Evolutionary conservation across 495 filamentous ascomycete species (phyloP).

Genomic region (Bryoglossum gracile): DNA sequence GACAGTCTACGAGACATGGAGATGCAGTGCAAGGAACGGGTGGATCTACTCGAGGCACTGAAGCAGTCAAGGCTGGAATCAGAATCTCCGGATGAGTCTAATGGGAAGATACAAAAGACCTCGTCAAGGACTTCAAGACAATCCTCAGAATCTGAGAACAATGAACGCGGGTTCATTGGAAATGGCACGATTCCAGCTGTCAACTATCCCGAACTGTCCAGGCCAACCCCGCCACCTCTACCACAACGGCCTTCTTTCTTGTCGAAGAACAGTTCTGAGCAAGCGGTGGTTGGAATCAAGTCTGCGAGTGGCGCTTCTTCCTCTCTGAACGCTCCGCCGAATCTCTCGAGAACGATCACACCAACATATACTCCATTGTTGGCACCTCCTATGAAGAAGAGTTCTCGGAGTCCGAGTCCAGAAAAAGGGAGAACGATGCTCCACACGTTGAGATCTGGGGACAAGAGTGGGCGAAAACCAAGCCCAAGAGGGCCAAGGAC

Average conservation of each 20-base stretch:
- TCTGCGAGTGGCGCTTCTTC: conserved; percentile 11
- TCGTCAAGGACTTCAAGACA: conserved; percentile 10
- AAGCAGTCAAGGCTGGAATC: conserved; percentile 56
- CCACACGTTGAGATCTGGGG: conserved; percentile 63
- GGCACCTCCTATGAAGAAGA: conserved; percentile 31
- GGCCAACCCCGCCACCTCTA: conserved; percentile 50
- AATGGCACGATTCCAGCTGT: conserved; percentile 74
- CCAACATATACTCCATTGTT: conserved; percentile 29
- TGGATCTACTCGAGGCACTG: conserved; percentile 80
- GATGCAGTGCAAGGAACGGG: conserved; percentile 87
- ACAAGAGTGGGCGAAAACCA: conserved; percentile 50
- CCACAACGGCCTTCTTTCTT: conserved; percentile 49
- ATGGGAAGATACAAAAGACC: conserved; percentile 20
- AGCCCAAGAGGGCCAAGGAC: conserved; percentile 42
- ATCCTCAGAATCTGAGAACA: conserved; percentile 20
- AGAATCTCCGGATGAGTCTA: conserved; percentile 10
- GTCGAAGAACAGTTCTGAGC: conserved; percentile 46
- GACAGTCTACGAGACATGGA: conserved; percentile 78
- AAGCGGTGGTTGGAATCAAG: conserved; percentile 26
- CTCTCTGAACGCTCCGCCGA: background rate
- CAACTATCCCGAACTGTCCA: conserved; percentile 68
- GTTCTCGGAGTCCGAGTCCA: conserved; percentile 66
- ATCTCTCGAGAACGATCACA: conserved; percentile 11
- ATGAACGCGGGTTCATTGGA: conserved; percentile 57
- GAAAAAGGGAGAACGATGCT: conserved; percentile 75